Evolutionary conservation across 805 yeast genomes (phyloP).

Genomic region (Pichia manshurica): DNA sequence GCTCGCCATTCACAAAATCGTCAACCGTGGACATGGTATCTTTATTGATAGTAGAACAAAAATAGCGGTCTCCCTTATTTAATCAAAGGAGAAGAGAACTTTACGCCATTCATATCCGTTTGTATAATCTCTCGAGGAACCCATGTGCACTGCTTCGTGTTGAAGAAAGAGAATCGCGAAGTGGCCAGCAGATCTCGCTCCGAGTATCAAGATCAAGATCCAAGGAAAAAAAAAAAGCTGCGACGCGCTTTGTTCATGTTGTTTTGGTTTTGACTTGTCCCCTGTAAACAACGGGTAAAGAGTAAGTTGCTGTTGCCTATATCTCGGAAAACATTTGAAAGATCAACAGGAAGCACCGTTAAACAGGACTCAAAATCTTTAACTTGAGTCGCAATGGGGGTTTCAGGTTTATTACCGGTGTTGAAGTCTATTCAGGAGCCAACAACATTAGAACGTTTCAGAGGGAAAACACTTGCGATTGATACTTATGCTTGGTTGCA

Average conservation of each 20-base stretch:
- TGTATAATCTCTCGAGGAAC: constrained; percentile 3
- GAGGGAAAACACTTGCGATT: constrained; percentile 79
- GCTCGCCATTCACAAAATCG: constrained; percentile 8
- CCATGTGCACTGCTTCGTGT: background rate
- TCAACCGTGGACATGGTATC: constrained; percentile 1
- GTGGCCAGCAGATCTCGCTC: no score
- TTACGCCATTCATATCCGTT: no score
- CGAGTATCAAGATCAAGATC: background rate
- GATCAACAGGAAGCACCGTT: no score
- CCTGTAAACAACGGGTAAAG: no score
- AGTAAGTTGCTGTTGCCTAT: no score
- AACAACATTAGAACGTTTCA: constrained; percentile 50
- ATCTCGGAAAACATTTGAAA: no score
- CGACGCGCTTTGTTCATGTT: background rate
- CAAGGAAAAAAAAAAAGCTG: background rate
- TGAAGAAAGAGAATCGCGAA: background rate
- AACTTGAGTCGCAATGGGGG: constrained; percentile 53
- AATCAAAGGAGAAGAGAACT: no score
- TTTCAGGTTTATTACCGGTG: constrained; percentile 73
- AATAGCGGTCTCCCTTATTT: no score
- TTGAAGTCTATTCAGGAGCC: constrained; percentile 67
- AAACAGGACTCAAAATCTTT: no score
- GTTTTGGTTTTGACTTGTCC: no score
- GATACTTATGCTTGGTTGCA: constrained; percentile 98
- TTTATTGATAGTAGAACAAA: no score